Percentiles rank a stretch among this genome's conserved stretches.
Evolutionary conservation across 331 rosid species (phyloP).

Genomic region (Spiraea crenata): DNA sequence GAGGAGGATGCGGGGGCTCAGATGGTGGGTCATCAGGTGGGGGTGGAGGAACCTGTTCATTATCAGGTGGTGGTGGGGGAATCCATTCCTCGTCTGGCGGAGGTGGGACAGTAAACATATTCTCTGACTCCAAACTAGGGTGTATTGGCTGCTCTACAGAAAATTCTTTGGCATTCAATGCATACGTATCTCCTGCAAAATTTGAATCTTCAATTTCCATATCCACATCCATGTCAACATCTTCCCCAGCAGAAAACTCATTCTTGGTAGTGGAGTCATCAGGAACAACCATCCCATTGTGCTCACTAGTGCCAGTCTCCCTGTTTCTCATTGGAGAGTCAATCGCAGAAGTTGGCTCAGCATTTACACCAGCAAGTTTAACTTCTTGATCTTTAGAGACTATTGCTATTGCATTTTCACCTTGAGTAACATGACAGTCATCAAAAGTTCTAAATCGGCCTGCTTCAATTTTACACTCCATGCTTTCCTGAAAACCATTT

Average conservation of each 20-base stretch:
- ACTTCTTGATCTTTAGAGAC: conserved; percentile 20
- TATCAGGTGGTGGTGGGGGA: conserved; percentile 91
- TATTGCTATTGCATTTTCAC: conserved; percentile 24
- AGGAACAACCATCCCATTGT: conserved; percentile 34
- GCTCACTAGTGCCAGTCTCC: conserved; percentile 31
- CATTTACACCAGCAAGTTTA: conserved; percentile 18
- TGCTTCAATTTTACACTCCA: conserved; percentile 33
- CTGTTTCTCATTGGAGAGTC: conserved; percentile 24
- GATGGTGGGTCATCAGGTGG: conserved; percentile 79
- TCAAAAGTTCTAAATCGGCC: conserved; percentile 30
- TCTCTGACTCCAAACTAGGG: conserved; percentile 32
- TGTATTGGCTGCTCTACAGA: conserved; percentile 40
- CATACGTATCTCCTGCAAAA: conserved; percentile 45
- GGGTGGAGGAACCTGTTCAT: conserved; percentile 74
- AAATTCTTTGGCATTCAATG: conserved; percentile 28
- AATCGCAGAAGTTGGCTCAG: conserved; percentile 35
- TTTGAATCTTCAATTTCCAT: conserved; percentile 87
- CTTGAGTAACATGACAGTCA: conserved; percentile 33
- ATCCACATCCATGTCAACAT: conserved; percentile 97
- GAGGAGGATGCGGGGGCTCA: conserved; percentile 40
- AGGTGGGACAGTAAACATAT: conserved; percentile 55
- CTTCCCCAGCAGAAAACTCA: conserved; percentile 50
- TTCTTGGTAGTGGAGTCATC: conserved; percentile 43
- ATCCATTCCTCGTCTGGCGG: conserved; percentile 97
- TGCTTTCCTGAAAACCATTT: conserved; percentile 32